Conservation (phyloP, 805 yeast species). For the Saturnispora ahearnii region DNA sequence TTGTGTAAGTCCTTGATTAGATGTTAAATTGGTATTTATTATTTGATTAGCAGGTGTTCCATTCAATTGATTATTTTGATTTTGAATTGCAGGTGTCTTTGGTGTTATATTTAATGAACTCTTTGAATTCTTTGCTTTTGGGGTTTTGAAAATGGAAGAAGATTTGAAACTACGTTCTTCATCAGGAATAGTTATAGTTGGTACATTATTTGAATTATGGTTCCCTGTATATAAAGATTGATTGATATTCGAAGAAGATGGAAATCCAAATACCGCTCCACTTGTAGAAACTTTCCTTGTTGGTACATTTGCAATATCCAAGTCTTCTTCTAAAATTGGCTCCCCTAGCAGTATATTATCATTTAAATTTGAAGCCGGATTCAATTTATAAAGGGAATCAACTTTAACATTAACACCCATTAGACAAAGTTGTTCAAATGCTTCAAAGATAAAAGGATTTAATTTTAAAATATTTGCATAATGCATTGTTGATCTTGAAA, state of each 20-base stretch:
- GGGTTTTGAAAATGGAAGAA: slow-evolving; percentile 14
- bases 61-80: not conserved
- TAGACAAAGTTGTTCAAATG: slow-evolving; percentile 64
- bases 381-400: slow-evolving; percentile 39
- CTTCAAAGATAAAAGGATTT: slow-evolving; percentile 82
- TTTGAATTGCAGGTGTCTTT: slow-evolving; percentile 7
- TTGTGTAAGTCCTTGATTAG: not conserved
- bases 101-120: slow-evolving; percentile 11
- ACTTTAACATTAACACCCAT: slow-evolving; percentile 65
- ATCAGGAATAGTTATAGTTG: not conserved
- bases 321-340: slow-evolving; percentile 24
- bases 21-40: not conserved
- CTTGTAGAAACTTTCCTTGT: slow-evolving; percentile 7
- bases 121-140: slow-evolving; percentile 13
- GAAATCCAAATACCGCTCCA: slow-evolving; percentile 7
- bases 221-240: not conserved
- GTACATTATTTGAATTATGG: not conserved
- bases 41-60: not conserved
- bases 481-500: slow-evolving; percentile 53
- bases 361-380: not conserved
- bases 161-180: not conserved
- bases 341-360: slow-evolving; percentile 11
- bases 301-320: slow-evolving; percentile 24
- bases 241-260: not conserved
- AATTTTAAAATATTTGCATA: slow-evolving; percentile 60